phyloP scores from a whole-genome alignment of 2,329 filamentous ascomycete species.

The Apiospora rasikravindrae region DNA sequence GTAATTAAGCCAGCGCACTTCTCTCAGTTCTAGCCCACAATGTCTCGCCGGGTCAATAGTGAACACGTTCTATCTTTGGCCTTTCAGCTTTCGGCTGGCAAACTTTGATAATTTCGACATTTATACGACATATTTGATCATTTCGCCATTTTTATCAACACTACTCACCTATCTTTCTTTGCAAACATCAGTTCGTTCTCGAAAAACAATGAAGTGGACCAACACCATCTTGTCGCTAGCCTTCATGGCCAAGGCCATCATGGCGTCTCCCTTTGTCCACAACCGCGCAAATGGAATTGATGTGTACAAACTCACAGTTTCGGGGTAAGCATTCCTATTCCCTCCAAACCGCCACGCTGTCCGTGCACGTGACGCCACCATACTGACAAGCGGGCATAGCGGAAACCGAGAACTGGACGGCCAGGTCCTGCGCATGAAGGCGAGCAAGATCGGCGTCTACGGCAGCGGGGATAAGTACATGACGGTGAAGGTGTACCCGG shows the following conservation, averaged over 20 bases:
- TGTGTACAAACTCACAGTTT: conserved; percentile 11
- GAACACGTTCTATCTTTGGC: conserved; percentile 14
- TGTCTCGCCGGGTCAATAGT: not conserved
- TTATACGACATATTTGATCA: not conserved
- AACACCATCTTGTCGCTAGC: conserved; percentile 23
- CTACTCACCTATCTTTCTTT: not conserved
- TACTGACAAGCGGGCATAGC: conserved; percentile 6
- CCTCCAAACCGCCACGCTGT: not conserved
- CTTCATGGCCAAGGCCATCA: not conserved
- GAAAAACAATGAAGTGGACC: conserved; percentile 22
- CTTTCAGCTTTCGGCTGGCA: not conserved
- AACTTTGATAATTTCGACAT: not conserved
- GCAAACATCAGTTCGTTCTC: not conserved
- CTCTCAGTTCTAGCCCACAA: not conserved
- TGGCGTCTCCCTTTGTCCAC: not conserved
- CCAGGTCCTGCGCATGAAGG: conserved; percentile 38
- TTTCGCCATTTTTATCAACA: not conserved
- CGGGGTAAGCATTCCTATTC: not conserved
- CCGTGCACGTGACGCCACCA: not conserved
- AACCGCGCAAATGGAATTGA: not conserved
- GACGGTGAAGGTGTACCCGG: conserved; percentile 38
- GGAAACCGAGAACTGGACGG: conserved; percentile 37
- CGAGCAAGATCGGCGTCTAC: conserved; percentile 41
- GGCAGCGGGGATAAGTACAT: conserved; percentile 25
- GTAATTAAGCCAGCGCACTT: not conserved